Evolutionary conservation across 2,329 filamentous ascomycete genomes (phyloP).

Genomic region (Pyrenophora tritici-repentis): DNA sequence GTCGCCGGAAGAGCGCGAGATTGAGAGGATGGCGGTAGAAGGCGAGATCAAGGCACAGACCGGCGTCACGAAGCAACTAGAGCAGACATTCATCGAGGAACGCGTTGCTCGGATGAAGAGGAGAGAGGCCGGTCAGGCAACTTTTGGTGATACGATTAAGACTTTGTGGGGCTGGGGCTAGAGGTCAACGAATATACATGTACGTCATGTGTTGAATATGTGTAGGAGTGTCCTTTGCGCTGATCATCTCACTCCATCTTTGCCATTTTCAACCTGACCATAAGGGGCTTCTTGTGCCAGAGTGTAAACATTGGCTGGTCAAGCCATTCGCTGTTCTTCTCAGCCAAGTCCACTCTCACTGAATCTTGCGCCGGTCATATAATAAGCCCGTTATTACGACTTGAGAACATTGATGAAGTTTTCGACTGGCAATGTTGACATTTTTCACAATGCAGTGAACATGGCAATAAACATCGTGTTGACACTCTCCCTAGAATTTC

Average conservation of each 20-base stretch:
- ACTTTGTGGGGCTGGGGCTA: slow-evolving; percentile 44
- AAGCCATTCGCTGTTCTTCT: not conserved
- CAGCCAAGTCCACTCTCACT: not conserved
- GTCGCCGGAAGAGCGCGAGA: slow-evolving; percentile 37
- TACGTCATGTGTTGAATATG: slow-evolving; percentile 5
- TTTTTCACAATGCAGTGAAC: too few species aligned
- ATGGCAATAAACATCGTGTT: too few species aligned
- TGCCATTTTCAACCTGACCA: too few species aligned
- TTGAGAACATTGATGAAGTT: too few species aligned
- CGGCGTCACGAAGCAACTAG: slow-evolving; percentile 39
- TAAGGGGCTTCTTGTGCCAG: too few species aligned
- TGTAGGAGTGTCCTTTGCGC: slow-evolving; percentile 11
- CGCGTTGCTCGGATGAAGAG: slow-evolving; percentile 44
- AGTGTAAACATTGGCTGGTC: too few species aligned
- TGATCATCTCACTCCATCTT: not conserved
- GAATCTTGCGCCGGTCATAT: not conserved
- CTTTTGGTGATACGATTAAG: slow-evolving; percentile 47
- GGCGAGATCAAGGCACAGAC: slow-evolving; percentile 42
- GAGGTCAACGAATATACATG: slow-evolving; percentile 12
- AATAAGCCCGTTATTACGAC: too few species aligned
- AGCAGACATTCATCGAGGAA: slow-evolving; percentile 42
- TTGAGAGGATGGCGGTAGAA: slow-evolving; percentile 42
- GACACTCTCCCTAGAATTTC: too few species aligned
- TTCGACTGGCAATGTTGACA: too few species aligned
- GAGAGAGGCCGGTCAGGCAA: slow-evolving; percentile 43